These are phyloP conservation scores for Verticillium albo-atrum DNA, from an alignment of 2,329 filamentous ascomycete species.

Conservation along the genomic window DNA sequence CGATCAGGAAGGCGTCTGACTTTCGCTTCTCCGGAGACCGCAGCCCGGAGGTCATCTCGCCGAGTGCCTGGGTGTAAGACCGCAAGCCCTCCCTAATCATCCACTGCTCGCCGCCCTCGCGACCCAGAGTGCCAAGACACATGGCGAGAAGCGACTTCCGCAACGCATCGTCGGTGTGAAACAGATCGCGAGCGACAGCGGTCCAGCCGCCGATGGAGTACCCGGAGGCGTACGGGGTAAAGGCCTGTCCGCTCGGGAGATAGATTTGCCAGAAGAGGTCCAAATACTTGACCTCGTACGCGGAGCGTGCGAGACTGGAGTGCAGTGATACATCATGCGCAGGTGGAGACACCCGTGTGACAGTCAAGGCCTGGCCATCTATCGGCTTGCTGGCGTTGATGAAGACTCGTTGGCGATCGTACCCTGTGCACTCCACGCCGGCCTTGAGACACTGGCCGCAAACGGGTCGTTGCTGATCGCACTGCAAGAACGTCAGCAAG, in stretches of 20 bases:
- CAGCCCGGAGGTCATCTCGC: conserved; percentile 5
- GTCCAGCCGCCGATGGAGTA: conserved; percentile 14
- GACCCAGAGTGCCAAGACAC: conserved; percentile 14
- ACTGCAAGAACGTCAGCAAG: conserved; percentile 4
- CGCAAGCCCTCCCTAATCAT: conserved; percentile 14
- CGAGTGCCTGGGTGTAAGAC: conserved; percentile 14
- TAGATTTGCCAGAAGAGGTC: conserved; percentile 13
- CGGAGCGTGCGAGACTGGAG: conserved; percentile 5
- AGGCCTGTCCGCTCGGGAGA: conserved; percentile 6
- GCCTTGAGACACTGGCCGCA: conserved; percentile 14
- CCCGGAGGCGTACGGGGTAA: neutral
- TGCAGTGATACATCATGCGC: neutral
- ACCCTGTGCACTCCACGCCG: conserved; percentile 10
- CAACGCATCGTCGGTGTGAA: conserved; percentile 10
- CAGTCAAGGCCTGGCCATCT: neutral
- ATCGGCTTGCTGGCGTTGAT: conserved; percentile 8
- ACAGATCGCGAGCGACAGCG: conserved; percentile 12
- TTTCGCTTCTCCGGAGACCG: conserved; percentile 3
- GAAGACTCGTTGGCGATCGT: conserved; percentile 12
- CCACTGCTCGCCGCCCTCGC: conserved; percentile 12
- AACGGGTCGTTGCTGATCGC: conserved; percentile 11
- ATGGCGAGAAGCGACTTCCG: conserved; percentile 14
- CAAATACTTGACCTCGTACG: conserved; percentile 9
- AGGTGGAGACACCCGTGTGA: neutral
- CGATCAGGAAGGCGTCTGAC: conserved; percentile 9